Evolutionary conservation across 441 rosid genomes (phyloP).

Genomic region (Corymbia citriodora): DNA sequence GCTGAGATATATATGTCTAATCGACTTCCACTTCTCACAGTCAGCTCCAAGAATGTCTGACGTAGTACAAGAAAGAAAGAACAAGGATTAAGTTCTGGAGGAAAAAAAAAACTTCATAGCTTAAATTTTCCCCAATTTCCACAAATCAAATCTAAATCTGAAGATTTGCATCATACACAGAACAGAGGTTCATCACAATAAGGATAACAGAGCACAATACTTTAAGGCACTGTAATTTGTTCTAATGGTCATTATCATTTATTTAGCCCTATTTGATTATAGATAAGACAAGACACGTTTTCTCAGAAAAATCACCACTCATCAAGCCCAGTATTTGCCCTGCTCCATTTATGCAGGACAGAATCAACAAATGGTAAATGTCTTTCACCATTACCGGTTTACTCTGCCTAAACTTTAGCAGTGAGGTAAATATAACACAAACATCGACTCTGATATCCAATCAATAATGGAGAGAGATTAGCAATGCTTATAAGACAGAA

Average conservation of each 20-base stretch:
- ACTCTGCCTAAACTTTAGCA: neutral
- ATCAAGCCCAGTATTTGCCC: neutral
- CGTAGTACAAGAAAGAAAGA: neutral
- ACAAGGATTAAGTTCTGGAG: neutral
- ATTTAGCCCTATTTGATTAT: neutral
- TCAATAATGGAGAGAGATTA: neutral
- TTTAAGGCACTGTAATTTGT: neutral
- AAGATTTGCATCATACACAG: neutral
- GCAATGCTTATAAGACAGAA: neutral
- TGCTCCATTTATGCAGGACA: neutral
- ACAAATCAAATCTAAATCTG: neutral
- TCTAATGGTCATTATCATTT: neutral
- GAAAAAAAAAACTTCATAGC: neutral
- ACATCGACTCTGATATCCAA: neutral
- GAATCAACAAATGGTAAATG: neutral
- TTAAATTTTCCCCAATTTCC: neutral
- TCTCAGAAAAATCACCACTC: neutral
- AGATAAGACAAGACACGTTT: neutral
- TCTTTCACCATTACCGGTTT: neutral
- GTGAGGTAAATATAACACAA: neutral
- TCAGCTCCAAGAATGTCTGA: neutral
- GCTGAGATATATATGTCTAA: neutral
- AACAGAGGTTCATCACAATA: neutral
- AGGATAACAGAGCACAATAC: neutral
- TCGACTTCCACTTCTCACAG: neutral